Evolutionary conservation across 495 filamentous ascomycete genomes (phyloP).

Genomic region (Penicillium alfredii): DNA sequence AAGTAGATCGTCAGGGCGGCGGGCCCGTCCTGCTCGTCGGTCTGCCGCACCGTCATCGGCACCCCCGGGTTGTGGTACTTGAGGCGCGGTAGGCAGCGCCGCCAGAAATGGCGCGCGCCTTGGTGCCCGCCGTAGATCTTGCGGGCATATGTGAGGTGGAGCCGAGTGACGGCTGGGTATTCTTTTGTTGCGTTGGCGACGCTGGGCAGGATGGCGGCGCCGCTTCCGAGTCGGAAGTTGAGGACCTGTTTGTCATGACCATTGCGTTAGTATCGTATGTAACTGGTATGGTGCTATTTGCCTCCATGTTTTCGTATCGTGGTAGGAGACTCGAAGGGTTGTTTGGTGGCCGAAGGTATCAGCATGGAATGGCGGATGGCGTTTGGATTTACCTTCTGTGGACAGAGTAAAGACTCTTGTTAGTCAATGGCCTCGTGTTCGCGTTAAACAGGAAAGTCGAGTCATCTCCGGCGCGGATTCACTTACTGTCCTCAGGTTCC

Average conservation of each 20-base stretch:
- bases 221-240: constrained; percentile 65
- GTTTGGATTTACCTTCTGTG: constrained; percentile 30
- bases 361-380: constrained; percentile 10
- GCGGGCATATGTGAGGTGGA: constrained; percentile 74
- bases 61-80: constrained; percentile 92
- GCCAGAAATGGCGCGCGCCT: constrained; percentile 90
- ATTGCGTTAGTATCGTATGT: too few species aligned
- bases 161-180: constrained; percentile 57
- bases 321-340: neutral
- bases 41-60: constrained; percentile 73
- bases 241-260: too few species aligned
- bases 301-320: too few species aligned
- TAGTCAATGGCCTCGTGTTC: constrained; percentile 5
- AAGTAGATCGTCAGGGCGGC: constrained; percentile 77
- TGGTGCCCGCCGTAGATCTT: constrained; percentile 57
- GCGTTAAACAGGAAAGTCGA: constrained; percentile 1
- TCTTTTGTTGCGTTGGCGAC: constrained; percentile 41
- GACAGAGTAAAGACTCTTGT: constrained; percentile 2
- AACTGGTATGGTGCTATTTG: too few species aligned
- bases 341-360: constrained; percentile 5
- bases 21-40: constrained; percentile 43
- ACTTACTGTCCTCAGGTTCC: constrained; percentile 71
- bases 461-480: constrained; percentile 1
- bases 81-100: constrained; percentile 68
- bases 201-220: constrained; percentile 71